phyloP scores from a whole-genome alignment of 2,329 filamentous ascomycete species.

The Juglanconis oblonga region DNA sequence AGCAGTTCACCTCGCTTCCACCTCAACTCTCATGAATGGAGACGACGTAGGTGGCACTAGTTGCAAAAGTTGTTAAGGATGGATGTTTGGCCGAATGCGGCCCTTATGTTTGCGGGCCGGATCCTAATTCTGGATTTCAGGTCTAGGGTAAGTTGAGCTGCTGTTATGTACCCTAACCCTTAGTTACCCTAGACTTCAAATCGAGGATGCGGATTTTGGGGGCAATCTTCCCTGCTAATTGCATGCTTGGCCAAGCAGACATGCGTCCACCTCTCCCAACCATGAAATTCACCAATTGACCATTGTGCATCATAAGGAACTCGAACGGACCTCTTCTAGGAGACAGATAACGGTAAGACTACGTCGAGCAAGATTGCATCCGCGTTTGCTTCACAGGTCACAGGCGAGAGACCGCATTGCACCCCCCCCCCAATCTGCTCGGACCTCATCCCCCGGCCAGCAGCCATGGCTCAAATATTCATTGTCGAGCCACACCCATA shows the following conservation, averaged over 20 bases:
- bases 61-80: too few relatives aligned
- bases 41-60: too few relatives aligned
- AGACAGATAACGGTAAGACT: too few relatives aligned
- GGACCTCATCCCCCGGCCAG: not conserved
- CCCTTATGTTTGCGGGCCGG: not conserved
- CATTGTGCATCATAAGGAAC: not conserved
- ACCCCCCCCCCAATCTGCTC: too few relatives aligned
- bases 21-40: too few relatives aligned
- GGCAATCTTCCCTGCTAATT: too few relatives aligned
- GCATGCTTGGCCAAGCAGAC: not conserved
- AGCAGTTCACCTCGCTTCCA: too few relatives aligned
- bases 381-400: too few relatives aligned
- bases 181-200: slow-evolving; percentile 2
- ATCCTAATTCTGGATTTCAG: not conserved
- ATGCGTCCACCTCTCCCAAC: not conserved
- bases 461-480: slow-evolving; percentile 10
- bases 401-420: too few relatives aligned
- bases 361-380: too few relatives aligned
- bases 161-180: not conserved
- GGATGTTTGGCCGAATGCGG: not conserved
- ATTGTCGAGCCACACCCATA: slow-evolving; percentile 42
- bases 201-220: not conserved
- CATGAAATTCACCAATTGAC: not conserved
- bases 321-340: too few relatives aligned
- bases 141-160: not conserved